phyloP scores from a whole-genome alignment of 805 yeast species.

The Cyberlindnera subsufficiens region DNA sequence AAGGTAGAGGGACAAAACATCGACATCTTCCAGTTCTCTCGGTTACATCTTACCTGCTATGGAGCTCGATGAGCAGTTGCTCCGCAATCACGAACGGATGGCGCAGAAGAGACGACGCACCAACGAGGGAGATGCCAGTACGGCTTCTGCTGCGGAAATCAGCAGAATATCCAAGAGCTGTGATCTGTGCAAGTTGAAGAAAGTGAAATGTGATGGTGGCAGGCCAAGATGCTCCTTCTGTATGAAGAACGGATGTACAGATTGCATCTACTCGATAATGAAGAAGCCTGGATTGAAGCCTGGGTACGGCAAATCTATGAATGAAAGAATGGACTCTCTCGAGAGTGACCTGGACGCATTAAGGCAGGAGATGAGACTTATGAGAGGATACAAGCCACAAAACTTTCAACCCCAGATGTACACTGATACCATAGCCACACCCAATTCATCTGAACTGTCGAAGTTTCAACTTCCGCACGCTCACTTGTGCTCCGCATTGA shows the following conservation, averaged over 20 bases:
- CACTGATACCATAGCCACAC: too few species aligned
- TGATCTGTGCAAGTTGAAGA: slow-evolving; percentile 17
- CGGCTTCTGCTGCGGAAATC: background rate
- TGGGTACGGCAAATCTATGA: slow-evolving; percentile 20
- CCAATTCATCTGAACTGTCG: too few species aligned
- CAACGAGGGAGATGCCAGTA: background rate
- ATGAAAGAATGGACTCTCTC: slow-evolving; percentile 14
- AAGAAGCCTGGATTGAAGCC: slow-evolving; percentile 21
- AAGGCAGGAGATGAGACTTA: background rate
- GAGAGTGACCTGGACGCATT: slow-evolving; percentile 12
- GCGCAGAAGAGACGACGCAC: background rate
- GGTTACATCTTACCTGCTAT: background rate
- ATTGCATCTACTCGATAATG: slow-evolving; percentile 14
- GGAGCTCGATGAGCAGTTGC: background rate
- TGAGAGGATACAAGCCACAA: too few species aligned
- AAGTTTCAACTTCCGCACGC: too few species aligned
- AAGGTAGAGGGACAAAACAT: too few species aligned
- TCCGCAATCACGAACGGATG: background rate
- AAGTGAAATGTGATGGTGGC: slow-evolving; percentile 20
- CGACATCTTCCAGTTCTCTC: too few species aligned
- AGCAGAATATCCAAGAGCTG: slow-evolving; percentile 17
- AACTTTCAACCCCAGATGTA: too few species aligned
- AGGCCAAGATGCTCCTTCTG: slow-evolving; percentile 18
- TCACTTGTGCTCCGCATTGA: slow-evolving; percentile 2
- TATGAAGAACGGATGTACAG: slow-evolving; percentile 5